Evolutionary conservation across 2,329 filamentous ascomycete genomes (phyloP), one percentile per base, ranked within the genome.

Genomic region (Pseudogymnoascus sp.): DNA sequence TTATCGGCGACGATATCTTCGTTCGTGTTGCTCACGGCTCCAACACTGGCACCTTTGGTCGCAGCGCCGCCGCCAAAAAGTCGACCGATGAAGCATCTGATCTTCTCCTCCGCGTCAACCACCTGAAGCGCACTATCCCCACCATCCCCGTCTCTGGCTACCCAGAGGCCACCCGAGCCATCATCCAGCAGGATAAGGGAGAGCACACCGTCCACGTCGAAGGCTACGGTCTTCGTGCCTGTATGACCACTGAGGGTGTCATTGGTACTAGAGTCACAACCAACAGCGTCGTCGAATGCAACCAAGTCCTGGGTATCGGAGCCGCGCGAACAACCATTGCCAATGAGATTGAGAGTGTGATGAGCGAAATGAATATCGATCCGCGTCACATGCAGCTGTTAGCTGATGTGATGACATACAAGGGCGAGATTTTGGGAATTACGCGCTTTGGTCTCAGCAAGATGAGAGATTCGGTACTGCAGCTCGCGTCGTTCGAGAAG

Each of bases 381-480:
- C 93, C 93, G 49, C 90, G 95, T 62, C 95, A 99, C 78, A 97
- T 99, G 92, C 89, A 97, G 74, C 83, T 99, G 16, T 85, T 99
- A 1, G 93, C 95, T 9, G 95, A 99, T 71, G 93, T 97, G 61
- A 99, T 99, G 95, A 97, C 95, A 0, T 97, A 93, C 82, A 97
- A 97, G 79, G 95, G 95, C 60, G 93, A 97, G 69, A 90, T 99
- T 0, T 83, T 97, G 16, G 95, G 95, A 60, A 99, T 99, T 73
- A 99, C 95, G 2, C 88, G 95, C 33, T 97, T 97, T 75, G 95
- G 95, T 60, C 81, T 99, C 25, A 90, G 92, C 63, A 99, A 97
- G 81, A 97, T 96, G 89, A 84, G 95, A 60, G 95, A 99, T 75
- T 90, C 86, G 14, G 95, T 97, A 9, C 79, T 99, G 62, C 95